phyloP scores from a whole-genome alignment of 345 rosid species.

The Gynandropsis gynandra region DNA sequence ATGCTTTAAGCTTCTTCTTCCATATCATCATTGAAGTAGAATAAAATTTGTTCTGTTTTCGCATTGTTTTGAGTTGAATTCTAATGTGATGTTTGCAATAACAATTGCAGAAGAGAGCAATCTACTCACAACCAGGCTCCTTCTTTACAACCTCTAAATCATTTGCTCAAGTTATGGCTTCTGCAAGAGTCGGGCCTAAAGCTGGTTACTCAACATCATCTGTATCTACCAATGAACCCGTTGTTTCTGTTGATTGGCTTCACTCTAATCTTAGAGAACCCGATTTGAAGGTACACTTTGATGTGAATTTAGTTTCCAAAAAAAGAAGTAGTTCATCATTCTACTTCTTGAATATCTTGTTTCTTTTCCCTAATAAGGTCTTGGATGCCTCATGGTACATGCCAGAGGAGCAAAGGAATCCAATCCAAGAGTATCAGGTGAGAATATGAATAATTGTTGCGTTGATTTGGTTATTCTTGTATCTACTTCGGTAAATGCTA shows the following conservation, averaged over 20 bases:
- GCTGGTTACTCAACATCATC: conserved; percentile 42
- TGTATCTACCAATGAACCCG: conserved; percentile 53
- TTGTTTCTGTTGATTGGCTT: conserved; percentile 95
- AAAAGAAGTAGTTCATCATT: neutral
- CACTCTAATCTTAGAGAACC: conserved; percentile 69
- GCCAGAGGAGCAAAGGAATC: conserved; percentile 97
- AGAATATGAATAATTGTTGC: neutral
- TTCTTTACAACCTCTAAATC: conserved; percentile 22
- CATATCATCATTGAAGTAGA: too few species aligned
- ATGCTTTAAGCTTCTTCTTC: conserved; percentile 1
- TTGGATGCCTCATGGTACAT: conserved; percentile 98
- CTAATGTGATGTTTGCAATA: too few species aligned
- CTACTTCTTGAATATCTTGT: neutral
- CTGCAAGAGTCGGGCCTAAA: conserved; percentile 29
- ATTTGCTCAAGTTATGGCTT: conserved; percentile 43
- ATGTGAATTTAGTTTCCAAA: neutral
- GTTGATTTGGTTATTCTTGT: too few species aligned
- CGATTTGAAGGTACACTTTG: conserved; percentile 58
- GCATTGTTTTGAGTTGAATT: conserved; percentile 9
- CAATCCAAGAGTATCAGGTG: conserved; percentile 97
- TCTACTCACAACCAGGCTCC: conserved; percentile 25
- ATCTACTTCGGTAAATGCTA: too few species aligned
- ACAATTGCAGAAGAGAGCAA: conserved; percentile 40
- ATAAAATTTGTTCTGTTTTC: neutral
- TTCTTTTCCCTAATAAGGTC: conserved; percentile 40